These are phyloP conservation scores for Baorangia bicolor DNA, from an alignment of 768 basidiomycete genomes.

Conservation along the genomic window DNA sequence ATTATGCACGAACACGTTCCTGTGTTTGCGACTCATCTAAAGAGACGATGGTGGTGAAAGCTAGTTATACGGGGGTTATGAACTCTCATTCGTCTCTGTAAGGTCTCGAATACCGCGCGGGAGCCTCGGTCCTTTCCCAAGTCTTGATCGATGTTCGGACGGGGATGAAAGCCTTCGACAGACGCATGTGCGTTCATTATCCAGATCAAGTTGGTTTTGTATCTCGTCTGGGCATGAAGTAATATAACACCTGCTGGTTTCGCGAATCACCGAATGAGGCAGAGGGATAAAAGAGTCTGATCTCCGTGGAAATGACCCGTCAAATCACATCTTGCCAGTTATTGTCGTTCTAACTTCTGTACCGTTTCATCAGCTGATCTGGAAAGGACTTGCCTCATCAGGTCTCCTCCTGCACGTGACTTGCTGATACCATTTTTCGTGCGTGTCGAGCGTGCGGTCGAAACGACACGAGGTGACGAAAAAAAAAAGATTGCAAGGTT, in stretches of 20 bases:
- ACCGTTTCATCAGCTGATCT: too few species aligned
- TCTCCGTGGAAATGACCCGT: constrained; percentile 15
- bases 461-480: neutral
- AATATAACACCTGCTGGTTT: neutral
- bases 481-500: neutral
- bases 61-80: neutral
- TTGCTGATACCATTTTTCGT: constrained; percentile 1
- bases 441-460: neutral
- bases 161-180: constrained; percentile 4
- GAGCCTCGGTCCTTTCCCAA: too few species aligned
- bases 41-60: neutral
- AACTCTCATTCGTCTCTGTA: neutral
- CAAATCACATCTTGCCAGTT: neutral
- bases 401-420: constrained; percentile 15
- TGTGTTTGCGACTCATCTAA: neutral
- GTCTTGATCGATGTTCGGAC: neutral
- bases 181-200: neutral
- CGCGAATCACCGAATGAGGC: neutral
- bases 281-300: neutral
- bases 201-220: neutral
- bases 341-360: too few species aligned
- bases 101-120: constrained; percentile 8
- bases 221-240: neutral
- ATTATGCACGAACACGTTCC: neutral
- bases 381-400: neutral